These are phyloP conservation scores for Nakazawaea sp. DNA, from an alignment of 805 yeast genomes.

Conservation along the genomic window DNA sequence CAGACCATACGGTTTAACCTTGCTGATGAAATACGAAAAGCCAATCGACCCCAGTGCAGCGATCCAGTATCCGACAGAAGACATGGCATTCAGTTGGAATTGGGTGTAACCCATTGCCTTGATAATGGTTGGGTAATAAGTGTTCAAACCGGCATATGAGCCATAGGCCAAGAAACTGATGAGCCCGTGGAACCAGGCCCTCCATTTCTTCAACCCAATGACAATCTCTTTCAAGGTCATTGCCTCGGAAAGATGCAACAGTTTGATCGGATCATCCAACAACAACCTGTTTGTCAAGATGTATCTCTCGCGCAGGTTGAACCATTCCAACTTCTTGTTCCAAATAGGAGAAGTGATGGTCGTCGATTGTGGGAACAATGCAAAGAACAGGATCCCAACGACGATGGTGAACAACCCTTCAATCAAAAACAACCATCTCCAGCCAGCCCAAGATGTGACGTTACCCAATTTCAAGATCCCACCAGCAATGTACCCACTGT, in stretches of 20 bases:
- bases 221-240: slow-evolving; percentile 5
- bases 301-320: slow-evolving; percentile 44
- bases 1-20: slow-evolving; percentile 7
- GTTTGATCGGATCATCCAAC: slow-evolving; percentile 55
- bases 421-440: slow-evolving; percentile 62
- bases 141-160: slow-evolving; percentile 9
- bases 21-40: slow-evolving; percentile 1
- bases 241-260: slow-evolving; percentile 3
- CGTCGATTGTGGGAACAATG: slow-evolving; percentile 27
- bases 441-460: slow-evolving; percentile 36
- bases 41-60: slow-evolving; percentile 1
- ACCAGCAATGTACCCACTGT: slow-evolving; percentile 25
- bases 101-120: slow-evolving; percentile 12
- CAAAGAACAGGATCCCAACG: slow-evolving; percentile 36
- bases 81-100: slow-evolving; percentile 12
- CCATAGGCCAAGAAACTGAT: slow-evolving; percentile 8
- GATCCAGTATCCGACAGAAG: slow-evolving; percentile 13
- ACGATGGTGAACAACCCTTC: slow-evolving; percentile 53
- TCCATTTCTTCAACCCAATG: slow-evolving; percentile 7
- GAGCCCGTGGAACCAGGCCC: slow-evolving; percentile 8
- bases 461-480: slow-evolving; percentile 49
- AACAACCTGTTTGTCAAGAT: slow-evolving; percentile 52
- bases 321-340: slow-evolving; percentile 29
- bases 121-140: slow-evolving; percentile 12
- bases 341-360: slow-evolving; percentile 23